Conservation (phyloP, 805 yeast species). For the Metschnikowia drakensbergensis region DNA sequence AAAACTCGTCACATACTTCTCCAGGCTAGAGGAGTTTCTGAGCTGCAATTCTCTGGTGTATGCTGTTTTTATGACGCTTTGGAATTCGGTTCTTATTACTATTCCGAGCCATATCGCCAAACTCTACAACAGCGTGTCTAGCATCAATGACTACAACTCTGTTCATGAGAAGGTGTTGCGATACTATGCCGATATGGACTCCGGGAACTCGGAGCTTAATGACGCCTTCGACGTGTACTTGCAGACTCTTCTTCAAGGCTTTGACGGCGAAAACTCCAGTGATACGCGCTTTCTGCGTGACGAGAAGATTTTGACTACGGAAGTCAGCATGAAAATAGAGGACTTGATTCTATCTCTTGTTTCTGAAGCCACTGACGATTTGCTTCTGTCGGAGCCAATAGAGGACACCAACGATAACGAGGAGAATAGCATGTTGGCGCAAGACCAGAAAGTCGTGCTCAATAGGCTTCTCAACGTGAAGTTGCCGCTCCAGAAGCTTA, state of each 20-base stretch:
- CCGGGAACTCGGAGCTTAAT: conserved; percentile 3
- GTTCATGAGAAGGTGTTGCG: conserved; percentile 24
- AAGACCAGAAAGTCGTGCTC: conserved; percentile 18
- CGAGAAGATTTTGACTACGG: conserved; percentile 19
- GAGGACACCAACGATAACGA: conserved; percentile 12
- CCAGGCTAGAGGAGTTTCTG: conserved; percentile 22
- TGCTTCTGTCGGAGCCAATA: conserved; percentile 7
- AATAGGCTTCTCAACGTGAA: conserved; percentile 15
- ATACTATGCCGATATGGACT: conserved; percentile 18
- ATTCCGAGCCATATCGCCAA: conserved; percentile 19
- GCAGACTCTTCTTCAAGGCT: conserved; percentile 9
- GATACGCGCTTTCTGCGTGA: neutral
- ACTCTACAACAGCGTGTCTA: conserved; percentile 24
- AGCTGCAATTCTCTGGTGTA: conserved; percentile 17
- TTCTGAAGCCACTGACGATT: conserved; percentile 10
- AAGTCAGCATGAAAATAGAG: conserved; percentile 23
- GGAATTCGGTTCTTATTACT: conserved; percentile 23
- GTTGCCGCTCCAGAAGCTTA: conserved; percentile 22
- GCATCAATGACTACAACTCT: conserved; percentile 25
- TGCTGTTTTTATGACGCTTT: conserved; percentile 23
- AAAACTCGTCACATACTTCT: conserved; percentile 23
- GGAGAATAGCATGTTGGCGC: conserved; percentile 12
- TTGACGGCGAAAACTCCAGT: conserved; percentile 6
- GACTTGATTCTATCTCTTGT: conserved; percentile 20
- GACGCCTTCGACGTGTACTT: conserved; percentile 14